Evolutionary conservation across 2,329 filamentous ascomycete genomes (phyloP).

Genomic region (Pseudocercospora pini-densiflorae): DNA sequence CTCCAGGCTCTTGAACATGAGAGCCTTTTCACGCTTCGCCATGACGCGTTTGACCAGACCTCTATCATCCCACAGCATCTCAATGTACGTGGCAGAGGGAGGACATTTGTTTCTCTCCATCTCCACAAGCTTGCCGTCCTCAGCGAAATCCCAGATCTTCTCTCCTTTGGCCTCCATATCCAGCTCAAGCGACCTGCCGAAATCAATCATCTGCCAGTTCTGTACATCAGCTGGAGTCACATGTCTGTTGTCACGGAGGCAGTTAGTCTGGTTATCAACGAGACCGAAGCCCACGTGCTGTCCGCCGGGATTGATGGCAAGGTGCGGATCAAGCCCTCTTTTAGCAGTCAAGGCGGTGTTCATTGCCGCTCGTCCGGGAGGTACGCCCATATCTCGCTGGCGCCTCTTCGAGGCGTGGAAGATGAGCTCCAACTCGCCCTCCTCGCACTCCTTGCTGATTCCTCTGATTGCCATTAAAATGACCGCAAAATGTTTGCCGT

Average conservation of each 20-base stretch:
- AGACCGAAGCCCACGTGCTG: slow-evolving; percentile 22
- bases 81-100: slow-evolving; percentile 42
- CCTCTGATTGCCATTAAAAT: slow-evolving; percentile 45
- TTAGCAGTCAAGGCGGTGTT: background rate
- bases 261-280: slow-evolving; percentile 36
- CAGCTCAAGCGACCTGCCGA: slow-evolving; percentile 39
- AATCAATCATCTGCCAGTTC: slow-evolving; percentile 40
- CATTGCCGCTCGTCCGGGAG: background rate
- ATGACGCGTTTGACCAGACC: slow-evolving; percentile 34
- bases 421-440: slow-evolving; percentile 37
- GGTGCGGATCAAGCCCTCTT: slow-evolving; percentile 9
- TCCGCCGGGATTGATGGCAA: slow-evolving; percentile 30
- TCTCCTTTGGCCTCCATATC: slow-evolving; percentile 42
- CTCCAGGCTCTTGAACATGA: slow-evolving; percentile 38
- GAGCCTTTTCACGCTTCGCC: slow-evolving; percentile 36
- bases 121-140: slow-evolving; percentile 37
- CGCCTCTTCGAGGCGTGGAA: slow-evolving; percentile 39
- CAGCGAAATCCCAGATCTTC: slow-evolving; percentile 41
- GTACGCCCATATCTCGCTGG: slow-evolving; percentile 10
- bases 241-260: slow-evolving; percentile 37
- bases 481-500: slow-evolving; percentile 47
- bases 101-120: slow-evolving; percentile 35
- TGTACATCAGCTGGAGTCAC: slow-evolving; percentile 36
- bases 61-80: slow-evolving; percentile 44
- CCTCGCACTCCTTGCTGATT: slow-evolving; percentile 35